Base-by-base conservation (phyloP, 352 stramenopile species). In the Globisporangium echinulatum region DNA sequence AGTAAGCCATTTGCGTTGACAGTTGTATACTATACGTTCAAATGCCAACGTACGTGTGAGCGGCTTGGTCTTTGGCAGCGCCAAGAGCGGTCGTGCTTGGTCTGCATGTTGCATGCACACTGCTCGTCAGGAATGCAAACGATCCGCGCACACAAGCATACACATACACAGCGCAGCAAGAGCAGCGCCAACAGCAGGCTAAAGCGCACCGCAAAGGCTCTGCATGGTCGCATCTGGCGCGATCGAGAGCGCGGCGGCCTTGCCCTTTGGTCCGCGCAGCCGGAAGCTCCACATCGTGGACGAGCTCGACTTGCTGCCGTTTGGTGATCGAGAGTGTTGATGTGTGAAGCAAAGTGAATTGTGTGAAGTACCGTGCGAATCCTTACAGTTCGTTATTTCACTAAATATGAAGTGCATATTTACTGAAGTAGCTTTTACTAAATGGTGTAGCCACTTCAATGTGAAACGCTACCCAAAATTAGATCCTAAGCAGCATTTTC, bases 281-380 rank as follows among this genome's bases (percentile, higher is more conserved):
- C 80, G 83, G 39, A 92, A 67, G 62, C 53, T 87, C 83, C 83
- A 92, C 70, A 76, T 85, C 44, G 10, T 52, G n/a, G 14, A 5
- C 44, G 51, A 25, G 6, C 14, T 15, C 7, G 25, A 33, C 25
- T 3, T 33, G 25, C 25, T 33, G 25, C 25, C 25, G 25, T 33
- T 33, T 33, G 25, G 25, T 33, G 25, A 33, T 33, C 2, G 25
- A 33, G 25, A 3, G 25, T 33, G 25, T 33, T 33, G 25, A 33
- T 33, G 25, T 33, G 25, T 3, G 25, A 33, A 17, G 33, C 36
- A 17, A 51, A 51, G 47, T 44, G 7, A 44, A 44, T 13, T 44
- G 3, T 44, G 40, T 3, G 25, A 33, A 33, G 25, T 33, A 33
- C 25, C 25, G 25, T 33, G 25, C 25, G 3, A 3, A 13, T 44